phyloP scores from a whole-genome alignment of 441 rosid genomes.

The Erysimum cheiri region DNA sequence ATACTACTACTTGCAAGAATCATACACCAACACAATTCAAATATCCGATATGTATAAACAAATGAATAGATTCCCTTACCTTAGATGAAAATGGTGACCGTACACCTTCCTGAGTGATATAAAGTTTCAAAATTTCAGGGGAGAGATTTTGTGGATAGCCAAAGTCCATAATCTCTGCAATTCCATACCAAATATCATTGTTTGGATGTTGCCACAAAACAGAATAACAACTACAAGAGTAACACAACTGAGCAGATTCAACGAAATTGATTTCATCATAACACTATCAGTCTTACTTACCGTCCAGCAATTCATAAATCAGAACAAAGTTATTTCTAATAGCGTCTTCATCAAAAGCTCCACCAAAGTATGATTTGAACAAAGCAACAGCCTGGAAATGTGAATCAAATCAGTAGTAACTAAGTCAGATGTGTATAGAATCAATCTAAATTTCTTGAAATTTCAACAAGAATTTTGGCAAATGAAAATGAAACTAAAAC shows the following conservation, averaged over 20 bases:
- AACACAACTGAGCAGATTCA: not conserved
- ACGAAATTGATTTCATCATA: not conserved
- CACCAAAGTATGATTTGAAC: slow-evolving; percentile 97
- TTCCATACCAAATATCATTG: slow-evolving; percentile 3
- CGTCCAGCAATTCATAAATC: slow-evolving; percentile 95
- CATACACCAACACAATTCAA: slow-evolving; percentile 6
- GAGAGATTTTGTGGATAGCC: slow-evolving; percentile 99
- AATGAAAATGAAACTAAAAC: slow-evolving; percentile 9
- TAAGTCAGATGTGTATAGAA: not conserved
- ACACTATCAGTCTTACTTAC: slow-evolving; percentile 58
- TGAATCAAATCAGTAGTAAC: slow-evolving; percentile 8
- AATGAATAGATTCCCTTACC: slow-evolving; percentile 52
- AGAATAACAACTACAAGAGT: not conserved
- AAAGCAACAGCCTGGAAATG: slow-evolving; percentile 80
- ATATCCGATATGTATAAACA: not conserved
- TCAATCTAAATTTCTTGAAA: not conserved
- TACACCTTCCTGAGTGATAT: slow-evolving; percentile 98
- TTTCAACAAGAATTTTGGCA: not conserved
- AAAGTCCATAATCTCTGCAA: slow-evolving; percentile 98
- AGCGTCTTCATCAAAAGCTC: slow-evolving; percentile 98
- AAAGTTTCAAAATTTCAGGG: slow-evolving; percentile 96
- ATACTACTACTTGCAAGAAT: not conserved
- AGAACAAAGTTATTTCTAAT: slow-evolving; percentile 94
- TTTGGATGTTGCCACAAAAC: not conserved
- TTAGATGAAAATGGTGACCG: slow-evolving; percentile 97